These are phyloP conservation scores for Coemansia sp. DNA, from an alignment of 192 early-diverging fungal species.

Conservation along the genomic window DNA sequence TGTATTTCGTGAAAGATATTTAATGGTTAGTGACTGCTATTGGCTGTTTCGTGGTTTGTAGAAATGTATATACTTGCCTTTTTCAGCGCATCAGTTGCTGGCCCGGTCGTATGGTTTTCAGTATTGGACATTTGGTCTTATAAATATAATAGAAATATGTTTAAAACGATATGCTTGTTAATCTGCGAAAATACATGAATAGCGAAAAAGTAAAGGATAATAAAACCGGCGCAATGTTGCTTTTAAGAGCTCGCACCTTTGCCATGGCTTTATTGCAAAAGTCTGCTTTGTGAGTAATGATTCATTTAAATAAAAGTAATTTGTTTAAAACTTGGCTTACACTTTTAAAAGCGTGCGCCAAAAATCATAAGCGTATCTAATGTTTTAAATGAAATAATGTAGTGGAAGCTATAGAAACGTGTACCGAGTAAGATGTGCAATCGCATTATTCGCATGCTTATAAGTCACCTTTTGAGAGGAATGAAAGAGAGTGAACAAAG, in stretches of 20 bases:
- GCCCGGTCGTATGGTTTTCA: conserved; percentile 5
- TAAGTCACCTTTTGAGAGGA: not conserved
- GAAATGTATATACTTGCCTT: conserved; percentile 1
- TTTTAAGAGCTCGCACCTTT: not conserved
- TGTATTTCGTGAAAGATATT: not conserved
- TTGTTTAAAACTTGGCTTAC: not conserved
- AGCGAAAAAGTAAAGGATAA: not conserved
- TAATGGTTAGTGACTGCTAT: not conserved
- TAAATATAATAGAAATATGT: too few relatives aligned
- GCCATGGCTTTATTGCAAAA: not conserved
- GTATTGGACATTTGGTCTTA: not conserved
- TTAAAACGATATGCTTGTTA: too few relatives aligned
- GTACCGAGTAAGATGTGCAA: not conserved
- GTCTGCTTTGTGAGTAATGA: not conserved
- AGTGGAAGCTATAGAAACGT: not conserved
- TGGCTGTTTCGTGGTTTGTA: not conserved
- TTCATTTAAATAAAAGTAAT: not conserved
- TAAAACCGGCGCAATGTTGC: not conserved
- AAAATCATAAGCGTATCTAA: not conserved
- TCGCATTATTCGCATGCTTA: not conserved
- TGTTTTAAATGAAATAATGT: not conserved
- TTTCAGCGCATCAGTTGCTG: conserved; percentile 9
- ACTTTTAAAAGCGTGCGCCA: too few relatives aligned
- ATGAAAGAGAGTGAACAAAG: too few relatives aligned
- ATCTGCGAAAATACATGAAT: not conserved